phyloP scores from a whole-genome alignment of 2,329 filamentous ascomycete genomes.

The Ophiostoma australiae region DNA sequence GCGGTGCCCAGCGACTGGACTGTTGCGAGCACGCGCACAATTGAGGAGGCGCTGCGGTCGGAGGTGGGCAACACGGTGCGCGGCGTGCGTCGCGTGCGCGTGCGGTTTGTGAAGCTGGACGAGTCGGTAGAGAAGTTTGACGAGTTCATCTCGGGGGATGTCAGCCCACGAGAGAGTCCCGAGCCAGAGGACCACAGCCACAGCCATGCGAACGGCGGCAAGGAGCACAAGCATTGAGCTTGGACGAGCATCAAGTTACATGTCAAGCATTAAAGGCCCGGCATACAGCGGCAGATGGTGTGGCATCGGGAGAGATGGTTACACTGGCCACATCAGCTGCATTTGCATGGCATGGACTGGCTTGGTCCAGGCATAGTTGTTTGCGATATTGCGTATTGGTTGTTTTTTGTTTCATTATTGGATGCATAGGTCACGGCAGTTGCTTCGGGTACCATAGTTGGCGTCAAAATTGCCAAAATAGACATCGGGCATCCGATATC shows the following conservation, averaged over 20 bases:
- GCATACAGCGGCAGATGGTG: not conserved
- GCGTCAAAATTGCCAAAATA: not conserved
- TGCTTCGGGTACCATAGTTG: not conserved
- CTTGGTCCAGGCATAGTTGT: not conserved
- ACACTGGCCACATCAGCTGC: not conserved
- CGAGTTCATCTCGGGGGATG: slow-evolving; percentile 68
- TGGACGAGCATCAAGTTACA: too few species aligned
- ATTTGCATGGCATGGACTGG: not conserved
- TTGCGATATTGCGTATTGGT: not conserved
- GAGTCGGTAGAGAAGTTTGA: slow-evolving; percentile 56
- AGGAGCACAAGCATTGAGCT: slow-evolving; percentile 21
- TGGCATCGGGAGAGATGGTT: not conserved
- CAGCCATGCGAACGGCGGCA: slow-evolving; percentile 34
- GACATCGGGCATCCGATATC: not conserved
- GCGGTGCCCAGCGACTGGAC: slow-evolving; percentile 74
- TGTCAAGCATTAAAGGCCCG: not conserved
- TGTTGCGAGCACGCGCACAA: slow-evolving; percentile 60
- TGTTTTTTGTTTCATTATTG: not conserved
- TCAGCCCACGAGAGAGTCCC: slow-evolving; percentile 53
- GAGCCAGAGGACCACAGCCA: slow-evolving; percentile 55
- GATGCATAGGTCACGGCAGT: not conserved
- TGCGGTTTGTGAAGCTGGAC: slow-evolving; percentile 74
- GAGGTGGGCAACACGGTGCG: slow-evolving; percentile 71
- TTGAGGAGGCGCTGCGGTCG: slow-evolving; percentile 71
- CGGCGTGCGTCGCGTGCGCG: slow-evolving; percentile 75